Evolutionary conservation across 148 eudicot genomes (phyloP).

Genomic region (Beta vulgaris): DNA sequence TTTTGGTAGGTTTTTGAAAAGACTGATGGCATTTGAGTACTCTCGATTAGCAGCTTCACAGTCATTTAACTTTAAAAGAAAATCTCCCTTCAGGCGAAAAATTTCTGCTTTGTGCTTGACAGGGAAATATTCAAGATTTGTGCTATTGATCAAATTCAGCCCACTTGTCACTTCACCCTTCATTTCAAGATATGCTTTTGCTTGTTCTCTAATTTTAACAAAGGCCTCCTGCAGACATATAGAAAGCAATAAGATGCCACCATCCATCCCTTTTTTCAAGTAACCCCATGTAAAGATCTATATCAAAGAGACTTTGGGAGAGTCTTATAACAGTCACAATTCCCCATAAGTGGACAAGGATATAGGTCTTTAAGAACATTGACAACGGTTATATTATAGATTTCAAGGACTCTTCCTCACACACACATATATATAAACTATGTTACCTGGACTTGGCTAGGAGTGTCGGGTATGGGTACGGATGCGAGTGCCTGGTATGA

Average conservation of each 20-base stretch:
- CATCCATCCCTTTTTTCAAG: neutral
- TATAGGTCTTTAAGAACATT: neutral
- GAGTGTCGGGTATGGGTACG: too few relatives aligned
- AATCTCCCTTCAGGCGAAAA: constrained; percentile 84
- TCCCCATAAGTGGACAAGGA: neutral
- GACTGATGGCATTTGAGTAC: constrained; percentile 83
- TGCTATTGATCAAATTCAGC: constrained; percentile 80
- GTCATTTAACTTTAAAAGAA: constrained; percentile 77
- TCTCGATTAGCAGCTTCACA: constrained; percentile 93
- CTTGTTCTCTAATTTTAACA: constrained; percentile 92
- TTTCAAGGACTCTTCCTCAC: neutral
- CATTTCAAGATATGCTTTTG: constrained; percentile 95
- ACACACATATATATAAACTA: too few relatives aligned
- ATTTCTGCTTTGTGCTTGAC: constrained; percentile 93
- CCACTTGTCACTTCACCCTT: constrained; percentile 91
- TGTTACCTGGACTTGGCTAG: too few relatives aligned
- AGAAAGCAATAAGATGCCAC: constrained; percentile 21
- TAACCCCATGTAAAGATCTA: neutral
- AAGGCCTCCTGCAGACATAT: constrained; percentile 80
- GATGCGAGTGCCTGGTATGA: too few relatives aligned
- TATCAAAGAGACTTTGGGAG: neutral
- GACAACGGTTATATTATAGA: neutral
- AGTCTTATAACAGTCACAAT: neutral
- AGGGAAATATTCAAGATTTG: constrained; percentile 94
- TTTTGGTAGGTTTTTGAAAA: constrained; percentile 86